A percentile compares a stretch with the other conserved stretches of the same genome.
Evolutionary conservation across 768 basidiomycete species (phyloP).

Genomic region (Mycena polygramma): DNA sequence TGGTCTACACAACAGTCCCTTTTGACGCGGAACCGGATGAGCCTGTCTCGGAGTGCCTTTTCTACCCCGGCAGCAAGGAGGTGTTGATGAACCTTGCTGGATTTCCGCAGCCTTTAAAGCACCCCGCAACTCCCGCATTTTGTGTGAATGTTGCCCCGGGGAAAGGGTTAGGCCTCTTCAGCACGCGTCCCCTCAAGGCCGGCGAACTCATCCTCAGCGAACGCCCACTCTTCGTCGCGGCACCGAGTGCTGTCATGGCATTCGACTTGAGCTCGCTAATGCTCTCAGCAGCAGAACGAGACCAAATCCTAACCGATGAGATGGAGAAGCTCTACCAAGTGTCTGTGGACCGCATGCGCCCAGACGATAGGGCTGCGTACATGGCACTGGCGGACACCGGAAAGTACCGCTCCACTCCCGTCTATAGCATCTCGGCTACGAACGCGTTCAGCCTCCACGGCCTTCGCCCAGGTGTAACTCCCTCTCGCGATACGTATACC

Average conservation of each 20-base stretch:
- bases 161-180: constrained; percentile 50
- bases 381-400: constrained; percentile 49
- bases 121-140: constrained; percentile 15
- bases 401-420: constrained; percentile 50
- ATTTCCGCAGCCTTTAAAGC: constrained; percentile 35
- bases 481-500: constrained; percentile 37
- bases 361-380: constrained; percentile 44
- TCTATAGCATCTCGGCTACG: constrained; percentile 49
- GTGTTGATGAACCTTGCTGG: constrained; percentile 28
- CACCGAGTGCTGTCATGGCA: constrained; percentile 29
- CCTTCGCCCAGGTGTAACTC: constrained; percentile 33
- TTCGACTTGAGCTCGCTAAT: neutral
- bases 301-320: constrained; percentile 18
- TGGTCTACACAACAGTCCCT: constrained; percentile 18
- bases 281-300: neutral
- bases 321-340: constrained; percentile 41
- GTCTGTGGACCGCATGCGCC: constrained; percentile 43
- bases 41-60: constrained; percentile 28
- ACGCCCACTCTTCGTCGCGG: constrained; percentile 51
- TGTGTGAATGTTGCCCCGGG: constrained; percentile 32
- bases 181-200: constrained; percentile 43
- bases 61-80: constrained; percentile 29
- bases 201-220: constrained; percentile 53
- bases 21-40: neutral
- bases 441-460: constrained; percentile 46